Conservation (phyloP, 306 rosid genomes). For the Fragaria vesca region DNA sequence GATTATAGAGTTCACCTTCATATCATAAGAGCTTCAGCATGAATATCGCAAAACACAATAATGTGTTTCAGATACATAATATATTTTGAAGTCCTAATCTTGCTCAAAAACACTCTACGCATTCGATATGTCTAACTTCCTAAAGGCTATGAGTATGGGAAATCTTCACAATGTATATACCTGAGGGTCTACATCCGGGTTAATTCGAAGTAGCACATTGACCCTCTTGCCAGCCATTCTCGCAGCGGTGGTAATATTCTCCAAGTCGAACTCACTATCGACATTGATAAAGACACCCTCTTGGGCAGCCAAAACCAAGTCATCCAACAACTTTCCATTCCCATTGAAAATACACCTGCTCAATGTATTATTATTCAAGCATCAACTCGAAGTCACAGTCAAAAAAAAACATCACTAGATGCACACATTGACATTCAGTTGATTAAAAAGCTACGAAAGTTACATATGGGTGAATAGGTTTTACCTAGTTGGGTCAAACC, state of each 20-base stretch:
- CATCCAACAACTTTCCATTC: conserved; percentile 85
- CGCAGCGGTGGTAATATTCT: conserved; percentile 78
- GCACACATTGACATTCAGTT: no score
- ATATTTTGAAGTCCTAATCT: not conserved
- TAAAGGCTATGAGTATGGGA: not conserved
- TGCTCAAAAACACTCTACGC: not conserved
- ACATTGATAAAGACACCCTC: conserved; percentile 82
- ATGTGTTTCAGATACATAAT: not conserved
- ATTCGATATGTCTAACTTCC: not conserved
- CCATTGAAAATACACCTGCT: conserved; percentile 90
- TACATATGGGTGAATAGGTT: not conserved
- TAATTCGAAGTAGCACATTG: conserved; percentile 79
- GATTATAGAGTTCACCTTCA: not conserved
- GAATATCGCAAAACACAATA: conserved; percentile 10
- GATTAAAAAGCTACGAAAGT: not conserved
- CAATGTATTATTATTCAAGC: not conserved
- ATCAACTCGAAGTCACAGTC: not conserved
- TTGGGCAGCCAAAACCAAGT: conserved; percentile 83
- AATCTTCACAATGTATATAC: conserved; percentile 27
- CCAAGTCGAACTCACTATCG: conserved; percentile 93
- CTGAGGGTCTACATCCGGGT: conserved; percentile 96
- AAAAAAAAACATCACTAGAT: not conserved
- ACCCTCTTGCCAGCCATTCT: conserved; percentile 70
- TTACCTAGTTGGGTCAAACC: conserved; percentile 85
- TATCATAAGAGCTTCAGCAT: not conserved